Evolutionary conservation across 441 rosid species (phyloP), one percentile per base, ranked within the genome.

Genomic region (Adansonia rubrostipa): DNA sequence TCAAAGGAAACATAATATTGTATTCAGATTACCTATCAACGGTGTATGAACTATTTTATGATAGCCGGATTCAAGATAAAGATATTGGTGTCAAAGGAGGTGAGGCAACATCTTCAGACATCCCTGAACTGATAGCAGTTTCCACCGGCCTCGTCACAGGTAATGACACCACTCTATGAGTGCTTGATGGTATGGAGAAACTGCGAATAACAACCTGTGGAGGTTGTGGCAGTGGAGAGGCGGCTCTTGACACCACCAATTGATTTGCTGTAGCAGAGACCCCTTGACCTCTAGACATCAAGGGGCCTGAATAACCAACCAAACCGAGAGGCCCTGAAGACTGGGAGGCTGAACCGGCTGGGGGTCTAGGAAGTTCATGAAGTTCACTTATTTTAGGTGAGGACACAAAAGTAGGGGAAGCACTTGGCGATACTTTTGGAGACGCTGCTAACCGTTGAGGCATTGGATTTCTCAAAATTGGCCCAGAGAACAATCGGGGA

Each of bases 351-450:
- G 87, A 87, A 82, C 78, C 82, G 53, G 78, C 80, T 24, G 91
- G 91, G 42, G 93, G 96, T 84, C 92, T 87, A 58, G 96, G 96
- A 83, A 92, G 96, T 84, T 92, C 96, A 79, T 92, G 96, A 74
- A 92, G 93, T 84, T 92, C 96, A 53, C 89, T 92, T 77, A 92
- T 92, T 84, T 83, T 89, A 2, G 92, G 96, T 0, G 96, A 88
- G 17, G 93, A 85, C 67, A 79, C 48, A 79, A 85, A 84, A 70
- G 89, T 86, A 22, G 92, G 89, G 77, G 91, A 88, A 60, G 88
- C 80, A 33, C 80, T 84, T 57, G 88, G 82, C 47, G 96, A 87
- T 19, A 83, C 78, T 81, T 88, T 91, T 36, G 87, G 86, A 81
- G 91, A 79, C 72, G 87, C 72, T 53, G 82, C 71, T 72, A 83